These are phyloP conservation scores for Colletotrichum coccodes DNA, from an alignment of 2,329 filamentous ascomycete genomes.

Conservation along the genomic window DNA sequence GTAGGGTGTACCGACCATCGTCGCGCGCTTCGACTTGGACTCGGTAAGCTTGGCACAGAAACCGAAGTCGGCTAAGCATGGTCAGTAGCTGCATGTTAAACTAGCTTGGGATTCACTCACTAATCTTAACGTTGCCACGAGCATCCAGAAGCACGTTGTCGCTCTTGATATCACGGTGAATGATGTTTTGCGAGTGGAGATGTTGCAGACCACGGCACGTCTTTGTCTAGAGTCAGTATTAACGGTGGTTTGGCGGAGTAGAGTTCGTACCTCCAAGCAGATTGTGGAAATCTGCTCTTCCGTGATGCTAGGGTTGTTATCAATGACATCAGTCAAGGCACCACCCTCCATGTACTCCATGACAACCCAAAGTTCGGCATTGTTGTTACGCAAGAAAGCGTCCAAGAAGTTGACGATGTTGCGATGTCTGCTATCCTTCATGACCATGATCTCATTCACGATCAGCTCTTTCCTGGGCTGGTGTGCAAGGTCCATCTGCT, in stretches of 20 bases:
- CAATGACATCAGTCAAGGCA: constrained; percentile 96
- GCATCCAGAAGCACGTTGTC: constrained; percentile 97
- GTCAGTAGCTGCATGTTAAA: constrained; percentile 43
- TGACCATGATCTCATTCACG: constrained; percentile 99
- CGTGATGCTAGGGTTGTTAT: constrained; percentile 93
- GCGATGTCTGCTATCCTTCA: constrained; percentile 98
- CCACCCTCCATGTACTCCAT: constrained; percentile 99
- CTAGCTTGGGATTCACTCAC: constrained; percentile 65
- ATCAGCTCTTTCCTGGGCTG: constrained; percentile 98
- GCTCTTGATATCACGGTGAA: constrained; percentile 99
- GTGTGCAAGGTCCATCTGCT: constrained; percentile 98
- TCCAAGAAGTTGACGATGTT: constrained; percentile 99
- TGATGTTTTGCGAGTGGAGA: constrained; percentile 94
- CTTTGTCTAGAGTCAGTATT: constrained; percentile 58
- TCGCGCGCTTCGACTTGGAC: constrained; percentile 95
- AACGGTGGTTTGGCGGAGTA: neutral
- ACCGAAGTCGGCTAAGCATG: constrained; percentile 87
- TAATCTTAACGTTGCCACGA: constrained; percentile 96
- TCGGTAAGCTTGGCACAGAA: constrained; percentile 99
- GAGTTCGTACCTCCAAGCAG: constrained; percentile 82
- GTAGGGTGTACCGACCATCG: constrained; percentile 99
- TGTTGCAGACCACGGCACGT: constrained; percentile 96
- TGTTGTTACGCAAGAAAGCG: constrained; percentile 94
- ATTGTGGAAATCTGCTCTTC: constrained; percentile 99
- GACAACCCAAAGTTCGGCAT: constrained; percentile 97